A percentile compares a stretch with the other conserved stretches of the same genome.
These are phyloP conservation scores for Xylariaceae sp. DNA, from an alignment of 2,329 filamentous ascomycete genomes.

Conservation along the genomic window DNA sequence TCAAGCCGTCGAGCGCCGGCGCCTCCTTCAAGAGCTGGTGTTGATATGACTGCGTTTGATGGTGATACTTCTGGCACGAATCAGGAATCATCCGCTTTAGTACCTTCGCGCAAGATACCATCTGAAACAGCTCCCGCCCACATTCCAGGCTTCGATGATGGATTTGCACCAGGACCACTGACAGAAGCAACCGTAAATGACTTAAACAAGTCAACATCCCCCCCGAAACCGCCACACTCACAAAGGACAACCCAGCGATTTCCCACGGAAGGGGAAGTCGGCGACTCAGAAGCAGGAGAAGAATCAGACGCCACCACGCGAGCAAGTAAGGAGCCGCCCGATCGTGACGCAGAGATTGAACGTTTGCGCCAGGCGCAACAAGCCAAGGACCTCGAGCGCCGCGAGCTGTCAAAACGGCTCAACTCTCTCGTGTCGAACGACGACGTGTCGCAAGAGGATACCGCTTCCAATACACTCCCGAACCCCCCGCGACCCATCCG, in stretches of 20 bases:
- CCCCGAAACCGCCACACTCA: constrained; percentile 27
- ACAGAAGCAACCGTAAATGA: constrained; percentile 40
- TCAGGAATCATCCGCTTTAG: neutral
- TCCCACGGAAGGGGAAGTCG: constrained; percentile 37
- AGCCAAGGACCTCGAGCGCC: constrained; percentile 20
- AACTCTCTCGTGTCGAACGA: constrained; percentile 25
- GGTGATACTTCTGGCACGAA: constrained; percentile 29
- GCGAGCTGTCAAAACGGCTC: constrained; percentile 29
- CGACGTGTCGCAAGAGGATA: constrained; percentile 11
- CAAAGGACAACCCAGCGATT: constrained; percentile 33
- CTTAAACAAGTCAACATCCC: constrained; percentile 40
- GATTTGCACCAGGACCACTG: constrained; percentile 35
- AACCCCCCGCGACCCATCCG: constrained; percentile 23
- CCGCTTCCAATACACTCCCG: constrained; percentile 16
- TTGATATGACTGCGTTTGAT: constrained; percentile 42
- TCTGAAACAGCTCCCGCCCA: constrained; percentile 43
- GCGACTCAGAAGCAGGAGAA: constrained; percentile 41
- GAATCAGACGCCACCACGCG: constrained; percentile 25
- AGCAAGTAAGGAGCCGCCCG: constrained; percentile 6
- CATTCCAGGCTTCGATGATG: constrained; percentile 29
- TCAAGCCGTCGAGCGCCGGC: constrained; percentile 16
- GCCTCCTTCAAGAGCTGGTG: constrained; percentile 27
- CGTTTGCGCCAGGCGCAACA: constrained; percentile 20
- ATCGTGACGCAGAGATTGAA: constrained; percentile 17
- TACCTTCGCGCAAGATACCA: constrained; percentile 24